Conservation (phyloP, 1,139 yeast genomes). For the Yueomyces sp. region DNA sequence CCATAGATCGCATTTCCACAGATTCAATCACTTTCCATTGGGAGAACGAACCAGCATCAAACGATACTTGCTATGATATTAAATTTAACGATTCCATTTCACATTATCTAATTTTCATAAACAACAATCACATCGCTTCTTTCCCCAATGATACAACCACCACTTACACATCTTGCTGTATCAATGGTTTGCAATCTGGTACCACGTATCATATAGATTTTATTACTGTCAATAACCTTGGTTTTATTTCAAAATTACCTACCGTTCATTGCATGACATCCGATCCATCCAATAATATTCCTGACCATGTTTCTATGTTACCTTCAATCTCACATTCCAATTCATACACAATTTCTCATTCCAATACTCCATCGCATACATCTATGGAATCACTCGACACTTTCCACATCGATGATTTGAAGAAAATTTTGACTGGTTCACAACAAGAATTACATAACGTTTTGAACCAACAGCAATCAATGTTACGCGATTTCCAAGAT, state of each 20-base stretch:
- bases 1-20: slow-evolving; percentile 41
- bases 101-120: slow-evolving; percentile 18
- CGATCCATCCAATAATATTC: slow-evolving; percentile 1
- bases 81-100: slow-evolving; percentile 7
- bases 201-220: slow-evolving; percentile 43
- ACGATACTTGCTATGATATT: background rate
- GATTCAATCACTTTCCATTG: slow-evolving; percentile 43
- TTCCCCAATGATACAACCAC: slow-evolving; percentile 20
- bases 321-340: background rate
- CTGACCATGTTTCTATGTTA: background rate
- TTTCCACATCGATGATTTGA: slow-evolving; percentile 21
- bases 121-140: slow-evolving; percentile 18
- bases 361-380: slow-evolving; percentile 11
- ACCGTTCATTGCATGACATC: slow-evolving; percentile 34
- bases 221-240: slow-evolving; percentile 37
- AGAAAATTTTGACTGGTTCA: slow-evolving; percentile 20
- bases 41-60: slow-evolving; percentile 29
- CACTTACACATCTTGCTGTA: slow-evolving; percentile 27
- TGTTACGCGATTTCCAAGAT: slow-evolving; percentile 20
- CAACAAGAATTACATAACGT: slow-evolving; percentile 25
- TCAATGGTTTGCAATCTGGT: slow-evolving; percentile 35
- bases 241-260: slow-evolving; percentile 34
- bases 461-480: slow-evolving; percentile 14
- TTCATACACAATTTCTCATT: background rate
- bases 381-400: slow-evolving; percentile 19